Percentiles rank a stretch among this genome's conserved stretches.
Evolutionary conservation across 2,329 filamentous ascomycete genomes (phyloP).

Genomic region (Colletotrichum cereale): DNA sequence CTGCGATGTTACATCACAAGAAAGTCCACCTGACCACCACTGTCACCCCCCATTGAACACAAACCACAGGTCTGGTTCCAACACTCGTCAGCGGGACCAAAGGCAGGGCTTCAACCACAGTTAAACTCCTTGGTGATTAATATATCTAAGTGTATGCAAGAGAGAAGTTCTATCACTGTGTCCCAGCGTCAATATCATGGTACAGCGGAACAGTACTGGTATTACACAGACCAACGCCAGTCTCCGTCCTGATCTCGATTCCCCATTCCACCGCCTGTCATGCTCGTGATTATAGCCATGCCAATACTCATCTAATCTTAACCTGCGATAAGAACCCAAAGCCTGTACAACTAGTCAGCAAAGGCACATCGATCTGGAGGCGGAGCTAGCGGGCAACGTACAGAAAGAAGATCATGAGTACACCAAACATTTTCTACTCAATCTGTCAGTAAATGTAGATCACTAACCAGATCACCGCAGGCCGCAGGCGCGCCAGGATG

Average conservation of each 20-base stretch:
- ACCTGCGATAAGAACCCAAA: constrained; percentile 77
- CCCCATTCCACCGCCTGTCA: background rate
- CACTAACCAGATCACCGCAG: background rate
- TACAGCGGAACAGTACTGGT: constrained; percentile 34
- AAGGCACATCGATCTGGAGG: constrained; percentile 26
- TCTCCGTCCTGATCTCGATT: constrained; percentile 6
- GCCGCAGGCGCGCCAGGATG: background rate
- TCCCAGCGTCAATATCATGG: constrained; percentile 31
- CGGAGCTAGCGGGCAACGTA: constrained; percentile 52
- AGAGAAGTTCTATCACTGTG: constrained; percentile 30
- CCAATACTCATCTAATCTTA: constrained; percentile 44
- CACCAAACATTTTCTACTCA: constrained; percentile 75
- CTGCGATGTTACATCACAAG: background rate
- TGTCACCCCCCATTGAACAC: background rate
- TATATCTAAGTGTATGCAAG: constrained; percentile 37
- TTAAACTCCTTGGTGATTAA: constrained; percentile 37
- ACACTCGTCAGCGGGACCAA: background rate
- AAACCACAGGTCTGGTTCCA: background rate
- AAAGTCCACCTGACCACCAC: background rate
- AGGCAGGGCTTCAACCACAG: constrained; percentile 26
- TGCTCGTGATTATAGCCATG: background rate
- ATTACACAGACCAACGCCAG: constrained; percentile 37
- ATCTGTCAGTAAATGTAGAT: constrained; percentile 17
- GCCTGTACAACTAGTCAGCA: constrained; percentile 49
- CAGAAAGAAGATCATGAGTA: constrained; percentile 94